Evolutionary conservation across 2,329 filamentous ascomycete genomes (phyloP), one percentile per base, ranked within the genome.

Genomic region (Paecilomyces formosus): DNA sequence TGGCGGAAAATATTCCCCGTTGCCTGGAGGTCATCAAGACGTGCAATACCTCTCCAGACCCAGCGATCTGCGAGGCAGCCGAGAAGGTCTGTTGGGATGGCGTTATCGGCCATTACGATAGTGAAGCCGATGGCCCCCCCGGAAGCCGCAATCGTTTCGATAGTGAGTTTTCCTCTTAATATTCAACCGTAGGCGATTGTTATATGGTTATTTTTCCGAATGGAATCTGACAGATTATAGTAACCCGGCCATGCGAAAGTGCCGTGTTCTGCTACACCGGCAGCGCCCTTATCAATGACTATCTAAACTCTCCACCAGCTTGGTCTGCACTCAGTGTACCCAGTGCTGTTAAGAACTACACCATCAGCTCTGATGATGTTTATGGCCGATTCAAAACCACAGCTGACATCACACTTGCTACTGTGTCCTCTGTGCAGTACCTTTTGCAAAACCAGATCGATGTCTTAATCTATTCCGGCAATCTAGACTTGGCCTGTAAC

Each of bases 91-190:
- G 76, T 60, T 72, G 66, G 63, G 63, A 73, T 1, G 70, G 74
- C 2, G 70, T 78, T 1, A 70, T 75, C n/a, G 63, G 64, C 13
- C 69, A 71, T 57, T 79, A 78, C 55, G 74, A 78, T 54, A 68
- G 69, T 49, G 76, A 78, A 54, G 73, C 76, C 3, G 67, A 69
- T 15, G 59, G 39, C 18, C 39, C 5, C 0, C 39, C 64, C 3
- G 74, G 74, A 8, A 74, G 72, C 11, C 70, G 77, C 11, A 79
- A 79, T 58, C 70, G 74, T 28, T 79, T 75, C 60, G 77, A 81
- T 56, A 78, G 66, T 68, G 54, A 30, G 63, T 26, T 1, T 21
- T 18, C 1, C n/a, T 9, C 39, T 45, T 18, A 6, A 45, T 45
- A 6, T 45, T 18, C 9, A 3, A 45, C n/a, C 18, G 3, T 9